Evolutionary conservation across 768 basidiomycete genomes (phyloP), one percentile per base, ranked within the genome.

Genomic region (Xanthoconium stramineum): DNA sequence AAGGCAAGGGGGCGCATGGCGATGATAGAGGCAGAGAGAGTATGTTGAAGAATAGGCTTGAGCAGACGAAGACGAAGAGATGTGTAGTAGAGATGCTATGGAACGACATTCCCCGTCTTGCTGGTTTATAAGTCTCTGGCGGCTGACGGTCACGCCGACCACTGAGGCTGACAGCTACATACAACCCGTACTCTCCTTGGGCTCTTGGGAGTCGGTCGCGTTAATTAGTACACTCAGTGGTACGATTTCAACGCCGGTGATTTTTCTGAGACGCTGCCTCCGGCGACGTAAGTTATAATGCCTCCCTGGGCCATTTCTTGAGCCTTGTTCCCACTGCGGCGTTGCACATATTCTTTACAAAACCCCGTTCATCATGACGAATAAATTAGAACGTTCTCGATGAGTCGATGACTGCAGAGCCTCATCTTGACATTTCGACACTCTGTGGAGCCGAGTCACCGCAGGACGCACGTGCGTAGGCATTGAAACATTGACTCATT

Each of bases 1-100:
- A 71, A 47, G 50, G 53, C 47, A 42, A 59, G 38, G 45, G 36
- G 15, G 60, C 66, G 69, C 69, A 72, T 72, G 62, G 59, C 60
- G 58, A 57, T 65, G 68, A 55, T 44, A 44, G 50, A 45, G 48
- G 56, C 42, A 42, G 55, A 54, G 50, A 52, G 54, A 7, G 52
- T 51, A 39, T 33, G 44, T 61, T 44, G n/a, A 66, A 45, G 44
- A 36, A 47, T 45, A 29, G 57, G 14, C 15, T 37, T 33, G 47
- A 40, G 52, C 36, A 37, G 50, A 47, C 42, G 24, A 24, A 24
- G 24, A 24, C 24, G 24, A 24, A 24, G 24, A 39, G 15, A 28
- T 35, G 53, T 43, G 44, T 45, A 24, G 45, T 45, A 50, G 43
- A 10, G 53, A 54, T 55, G 44, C 33, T 53, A 30, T 50, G 14